Evolutionary conservation across 1,139 yeast species (phyloP).

Genomic region (Lodderomyces metapsilosis): DNA sequence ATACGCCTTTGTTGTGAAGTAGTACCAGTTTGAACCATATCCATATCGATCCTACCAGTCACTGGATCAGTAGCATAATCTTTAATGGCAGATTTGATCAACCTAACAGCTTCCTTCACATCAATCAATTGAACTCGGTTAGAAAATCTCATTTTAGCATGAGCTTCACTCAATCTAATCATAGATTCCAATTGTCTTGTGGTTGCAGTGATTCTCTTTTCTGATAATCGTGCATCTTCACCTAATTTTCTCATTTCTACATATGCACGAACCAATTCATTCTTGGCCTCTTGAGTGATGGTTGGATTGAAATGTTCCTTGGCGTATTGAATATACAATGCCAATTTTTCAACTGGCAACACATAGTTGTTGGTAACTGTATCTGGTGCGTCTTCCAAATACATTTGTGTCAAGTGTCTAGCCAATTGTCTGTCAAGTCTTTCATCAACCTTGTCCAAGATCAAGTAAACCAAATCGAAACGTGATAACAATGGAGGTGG

Average conservation of each 20-base stretch:
- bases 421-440: constrained; percentile 83
- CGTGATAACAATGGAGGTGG: constrained; percentile 96
- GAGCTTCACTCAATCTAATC: constrained; percentile 94
- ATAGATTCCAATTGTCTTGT: constrained; percentile 95
- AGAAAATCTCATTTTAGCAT: constrained; percentile 91
- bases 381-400: constrained; percentile 82
- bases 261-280: constrained; percentile 82
- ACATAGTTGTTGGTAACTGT: constrained; percentile 66
- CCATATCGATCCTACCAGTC: constrained; percentile 97
- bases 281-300: constrained; percentile 76
- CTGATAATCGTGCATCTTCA: constrained; percentile 83
- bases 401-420: constrained; percentile 85
- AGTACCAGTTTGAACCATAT: constrained; percentile 92
- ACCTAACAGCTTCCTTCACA: constrained; percentile 91
- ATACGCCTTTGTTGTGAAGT: constrained; percentile 82
- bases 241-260: constrained; percentile 95
- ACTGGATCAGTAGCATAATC: constrained; percentile 98
- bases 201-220: constrained; percentile 94
- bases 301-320: constrained; percentile 78
- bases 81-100: constrained; percentile 90
- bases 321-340: constrained; percentile 88
- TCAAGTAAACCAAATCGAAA: constrained; percentile 88
- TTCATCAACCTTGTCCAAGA: constrained; percentile 91
- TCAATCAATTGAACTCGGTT: constrained; percentile 69
- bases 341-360: constrained; percentile 82